Percentiles rank a stretch among this genome's conserved stretches.
phyloP scores from a whole-genome alignment of 2,329 filamentous ascomycete genomes.

The Hymenoscyphus fraxineus region DNA sequence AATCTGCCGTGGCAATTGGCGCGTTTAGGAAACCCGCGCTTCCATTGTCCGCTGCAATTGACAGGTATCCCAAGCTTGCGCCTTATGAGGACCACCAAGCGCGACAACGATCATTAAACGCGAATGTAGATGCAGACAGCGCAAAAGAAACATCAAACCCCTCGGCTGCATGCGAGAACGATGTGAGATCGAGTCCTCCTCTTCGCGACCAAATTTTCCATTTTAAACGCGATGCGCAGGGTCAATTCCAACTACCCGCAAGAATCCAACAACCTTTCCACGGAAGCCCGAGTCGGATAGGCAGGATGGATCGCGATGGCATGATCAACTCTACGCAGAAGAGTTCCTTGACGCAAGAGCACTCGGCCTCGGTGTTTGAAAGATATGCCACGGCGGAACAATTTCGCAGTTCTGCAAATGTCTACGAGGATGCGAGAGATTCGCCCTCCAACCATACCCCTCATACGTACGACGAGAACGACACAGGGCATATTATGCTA shows the following conservation, averaged over 20 bases:
- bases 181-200: not conserved
- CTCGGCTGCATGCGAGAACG: not conserved
- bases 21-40: not conserved
- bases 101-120: not conserved
- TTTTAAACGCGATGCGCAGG: not conserved
- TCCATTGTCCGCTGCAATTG: not conserved
- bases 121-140: not conserved
- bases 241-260: not conserved
- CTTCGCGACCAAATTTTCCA: not conserved
- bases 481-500: constrained; percentile 29
- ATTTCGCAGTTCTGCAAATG: not conserved
- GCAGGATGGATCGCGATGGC: constrained; percentile 12
- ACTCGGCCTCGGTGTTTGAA: constrained; percentile 28
- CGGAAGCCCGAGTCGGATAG: not conserved
- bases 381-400: not conserved
- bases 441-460: constrained; percentile 19
- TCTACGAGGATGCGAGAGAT: constrained; percentile 17
- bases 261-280: not conserved
- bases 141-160: not conserved
- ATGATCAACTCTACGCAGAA: constrained; percentile 23
- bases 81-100: not conserved
- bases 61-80: not conserved
- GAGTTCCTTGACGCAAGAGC: constrained; percentile 31
- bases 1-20: not conserved
- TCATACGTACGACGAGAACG: constrained; percentile 29